Conservation (phyloP, 306 rosid species). For the Quercus robur region DNA sequence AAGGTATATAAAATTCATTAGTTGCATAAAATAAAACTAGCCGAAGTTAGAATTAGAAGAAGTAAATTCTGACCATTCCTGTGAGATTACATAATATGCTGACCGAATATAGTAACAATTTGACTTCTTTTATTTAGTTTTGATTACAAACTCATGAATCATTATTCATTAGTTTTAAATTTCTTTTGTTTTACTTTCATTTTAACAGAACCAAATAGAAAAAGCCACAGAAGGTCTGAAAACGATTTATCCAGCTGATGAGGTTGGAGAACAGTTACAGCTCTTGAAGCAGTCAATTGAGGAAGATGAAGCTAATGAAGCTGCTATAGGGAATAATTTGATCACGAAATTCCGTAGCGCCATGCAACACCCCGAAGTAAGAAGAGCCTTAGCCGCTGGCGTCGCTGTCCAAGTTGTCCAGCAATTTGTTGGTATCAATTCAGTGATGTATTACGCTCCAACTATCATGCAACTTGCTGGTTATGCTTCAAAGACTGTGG, state of each 20-base stretch:
- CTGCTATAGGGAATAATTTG: constrained; percentile 36
- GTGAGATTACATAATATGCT: too few species aligned
- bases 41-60: too few species aligned
- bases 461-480: constrained; percentile 87
- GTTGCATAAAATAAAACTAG: too few species aligned
- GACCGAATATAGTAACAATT: too few species aligned
- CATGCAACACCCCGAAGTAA: constrained; percentile 33
- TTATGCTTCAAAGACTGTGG: constrained; percentile 67
- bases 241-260: constrained; percentile 43
- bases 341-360: constrained; percentile 44
- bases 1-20: too few species aligned
- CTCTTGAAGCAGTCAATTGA: constrained; percentile 56
- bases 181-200: background rate
- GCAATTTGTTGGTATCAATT: constrained; percentile 81
- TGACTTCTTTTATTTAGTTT: too few species aligned
- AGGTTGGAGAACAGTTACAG: constrained; percentile 60
- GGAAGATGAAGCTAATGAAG: constrained; percentile 52
- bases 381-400: constrained; percentile 82
- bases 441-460: constrained; percentile 94
- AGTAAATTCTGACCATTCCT: too few species aligned
- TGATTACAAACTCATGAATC: too few species aligned
- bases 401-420: constrained; percentile 72
- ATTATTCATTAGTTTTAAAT: too few species aligned
- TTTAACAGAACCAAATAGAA: constrained; percentile 45
- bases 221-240: constrained; percentile 52